Evolutionary conservation across 192 early-diverging fungal genomes (phyloP).

Genomic region (Podochytrium sp.): DNA sequence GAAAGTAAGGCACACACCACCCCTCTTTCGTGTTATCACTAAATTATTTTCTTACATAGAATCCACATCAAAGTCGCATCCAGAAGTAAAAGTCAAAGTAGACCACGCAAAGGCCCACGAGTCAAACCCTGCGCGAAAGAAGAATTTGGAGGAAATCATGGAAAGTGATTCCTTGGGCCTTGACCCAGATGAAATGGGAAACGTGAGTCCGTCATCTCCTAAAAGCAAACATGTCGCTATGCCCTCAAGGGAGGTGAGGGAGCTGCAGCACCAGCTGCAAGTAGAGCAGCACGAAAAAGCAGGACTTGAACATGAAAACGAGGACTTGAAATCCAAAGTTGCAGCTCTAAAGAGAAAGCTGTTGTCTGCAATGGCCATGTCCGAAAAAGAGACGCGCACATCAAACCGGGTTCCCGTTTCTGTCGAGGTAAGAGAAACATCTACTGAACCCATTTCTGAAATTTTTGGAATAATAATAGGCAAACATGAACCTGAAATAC

Average conservation of each 20-base stretch:
- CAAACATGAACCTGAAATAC: constrained; percentile 33
- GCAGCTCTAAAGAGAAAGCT: constrained; percentile 27
- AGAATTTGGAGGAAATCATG: neutral
- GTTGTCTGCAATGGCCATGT: constrained; percentile 2
- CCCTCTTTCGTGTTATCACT: no score
- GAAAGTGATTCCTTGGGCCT: neutral
- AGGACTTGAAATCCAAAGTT: constrained; percentile 26
- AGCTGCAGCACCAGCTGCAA: constrained; percentile 16
- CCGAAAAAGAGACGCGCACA: constrained; percentile 6
- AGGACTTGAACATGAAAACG: constrained; percentile 11
- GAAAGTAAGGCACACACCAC: neutral
- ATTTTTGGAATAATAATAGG: constrained; percentile 17
- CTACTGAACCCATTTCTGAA: neutral
- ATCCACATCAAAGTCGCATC: no score
- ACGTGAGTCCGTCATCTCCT: neutral
- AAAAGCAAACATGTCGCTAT: neutral
- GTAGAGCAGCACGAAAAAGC: constrained; percentile 21
- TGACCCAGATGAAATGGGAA: constrained; percentile 15
- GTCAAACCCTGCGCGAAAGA: neutral
- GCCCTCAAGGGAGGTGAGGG: neutral
- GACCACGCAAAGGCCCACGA: neutral
- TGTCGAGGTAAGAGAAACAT: constrained; percentile 26
- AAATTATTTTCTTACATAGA: no score
- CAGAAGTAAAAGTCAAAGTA: neutral
- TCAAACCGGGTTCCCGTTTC: constrained; percentile 14